These are phyloP conservation scores for Colletotrichum zoysiae DNA, from an alignment of 2,329 filamentous ascomycete genomes.

Conservation along the genomic window DNA sequence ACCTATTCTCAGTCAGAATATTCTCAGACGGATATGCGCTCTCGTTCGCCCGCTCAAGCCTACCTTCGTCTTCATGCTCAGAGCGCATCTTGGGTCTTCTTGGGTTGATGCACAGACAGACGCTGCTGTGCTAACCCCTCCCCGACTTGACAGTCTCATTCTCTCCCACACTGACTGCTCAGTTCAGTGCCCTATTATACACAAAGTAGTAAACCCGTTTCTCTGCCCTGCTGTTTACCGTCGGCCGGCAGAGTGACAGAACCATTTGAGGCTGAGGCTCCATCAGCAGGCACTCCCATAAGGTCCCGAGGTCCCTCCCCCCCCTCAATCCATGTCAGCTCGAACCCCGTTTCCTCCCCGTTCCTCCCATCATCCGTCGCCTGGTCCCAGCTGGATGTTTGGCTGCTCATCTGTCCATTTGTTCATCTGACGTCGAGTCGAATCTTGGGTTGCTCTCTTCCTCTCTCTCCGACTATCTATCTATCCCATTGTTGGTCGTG, in stretches of 20 bases:
- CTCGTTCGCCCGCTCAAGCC: conserved; percentile 16
- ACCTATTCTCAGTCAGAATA: no score
- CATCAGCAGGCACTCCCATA: conserved; percentile 55
- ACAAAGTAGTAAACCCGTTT: not conserved
- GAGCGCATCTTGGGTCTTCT: not conserved
- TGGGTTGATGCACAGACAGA: not conserved
- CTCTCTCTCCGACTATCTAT: conserved; percentile 43
- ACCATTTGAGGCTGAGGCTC: conserved; percentile 54
- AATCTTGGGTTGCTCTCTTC: conserved; percentile 23
- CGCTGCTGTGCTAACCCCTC: not conserved
- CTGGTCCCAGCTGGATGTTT: conserved; percentile 36
- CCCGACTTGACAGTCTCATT: conserved; percentile 1
- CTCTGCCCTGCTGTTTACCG: conserved; percentile 25
- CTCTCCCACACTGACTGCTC: conserved; percentile 1
- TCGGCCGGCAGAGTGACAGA: conserved; percentile 20
- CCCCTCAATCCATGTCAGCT: conserved; percentile 18
- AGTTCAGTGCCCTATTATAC: not conserved
- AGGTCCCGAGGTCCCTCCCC: conserved; percentile 42
- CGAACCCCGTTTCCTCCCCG: conserved; percentile 17
- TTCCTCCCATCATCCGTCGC: conserved; percentile 27
- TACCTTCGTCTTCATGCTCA: conserved; percentile 2
- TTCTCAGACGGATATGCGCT: conserved; percentile 8
- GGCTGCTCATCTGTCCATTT: conserved; percentile 46
- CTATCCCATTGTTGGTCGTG: conserved; percentile 17
- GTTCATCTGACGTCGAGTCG: conserved; percentile 42